Conservation (phyloP, 75 land plant genomes). For the Cryptomeria japonica region DNA sequence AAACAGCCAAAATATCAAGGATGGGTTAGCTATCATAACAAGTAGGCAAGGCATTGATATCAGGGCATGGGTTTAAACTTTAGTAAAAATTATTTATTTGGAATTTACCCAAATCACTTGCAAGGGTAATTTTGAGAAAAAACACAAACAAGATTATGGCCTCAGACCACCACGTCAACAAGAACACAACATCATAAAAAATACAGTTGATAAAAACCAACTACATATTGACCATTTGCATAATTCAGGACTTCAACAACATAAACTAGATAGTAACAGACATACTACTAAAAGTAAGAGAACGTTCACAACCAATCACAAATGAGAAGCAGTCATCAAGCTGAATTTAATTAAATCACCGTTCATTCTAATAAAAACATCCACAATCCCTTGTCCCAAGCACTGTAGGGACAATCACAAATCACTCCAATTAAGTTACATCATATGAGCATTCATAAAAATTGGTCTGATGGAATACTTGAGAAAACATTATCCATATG, state of each 20-base stretch:
- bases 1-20: background rate
- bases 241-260: background rate
- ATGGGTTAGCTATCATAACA: background rate
- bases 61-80: background rate
- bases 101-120: background rate
- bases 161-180: background rate
- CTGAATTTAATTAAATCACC: background rate
- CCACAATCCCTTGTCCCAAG: background rate
- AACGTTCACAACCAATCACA: too few relatives aligned
- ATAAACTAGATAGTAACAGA: background rate
- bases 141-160: background rate
- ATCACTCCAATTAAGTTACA: background rate
- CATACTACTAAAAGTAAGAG: background rate
- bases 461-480: background rate
- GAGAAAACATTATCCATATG: background rate
- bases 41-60: background rate
- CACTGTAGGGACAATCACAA: too few relatives aligned
- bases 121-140: background rate
- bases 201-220: background rate
- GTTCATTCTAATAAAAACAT: background rate
- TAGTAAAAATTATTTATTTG: background rate
- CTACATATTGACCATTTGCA: background rate
- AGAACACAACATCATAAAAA: background rate
- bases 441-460: background rate
- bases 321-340: too few relatives aligned